Evolutionary conservation across 2,329 filamentous ascomycete species (phyloP), one percentile per base, ranked within the genome.

Genomic region (Corinectria fuckeliana): DNA sequence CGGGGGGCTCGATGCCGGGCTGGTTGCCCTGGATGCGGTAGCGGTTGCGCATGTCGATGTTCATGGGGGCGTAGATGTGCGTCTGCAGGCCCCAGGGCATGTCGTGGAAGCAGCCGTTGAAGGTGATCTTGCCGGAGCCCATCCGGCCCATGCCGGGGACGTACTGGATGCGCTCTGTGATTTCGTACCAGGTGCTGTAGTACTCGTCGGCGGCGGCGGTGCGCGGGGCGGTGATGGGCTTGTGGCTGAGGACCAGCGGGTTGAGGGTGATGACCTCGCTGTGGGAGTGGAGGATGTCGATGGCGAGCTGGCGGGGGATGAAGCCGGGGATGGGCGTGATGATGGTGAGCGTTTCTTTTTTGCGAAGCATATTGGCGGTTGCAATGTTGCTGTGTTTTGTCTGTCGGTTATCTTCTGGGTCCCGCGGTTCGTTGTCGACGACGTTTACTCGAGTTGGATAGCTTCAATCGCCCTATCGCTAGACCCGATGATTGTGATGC

Each of bases 131-230:
- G 71, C 86, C 83, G 3, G 85, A 85, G 21, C 87, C 87, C 60
- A 88, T 80, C 75, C 80, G 86, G 65, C 88, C 88, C 55, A 90
- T 77, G 30, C 88, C 88, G 0, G 88, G 88, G 5, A 90, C 77
- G 66, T 87, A 85, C 71, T 90, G 88, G 60, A 91, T 88, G 68
- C 87, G 83, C 79, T 91, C 83, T 57, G 78, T 83, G 70, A 91
- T 90, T 74, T 91, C 87, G 73, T 91, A 91, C 88, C 88, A 91
- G 26, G 88, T 89, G 62, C 86, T 86, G 75, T 89, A 91, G 76
- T 83, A 91, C 74, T 91, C 88, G 75, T 91, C 88, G 65, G 86
- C 78, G 56, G 86, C 82, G 63, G 88, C 88, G 75, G 88, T 81
- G 76, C 87, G 87, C 25, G 88, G 88, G 2, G 88, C 87, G 52